phyloP scores from a whole-genome alignment of 495 filamentous ascomycete species.

The Tuber calosporum region DNA sequence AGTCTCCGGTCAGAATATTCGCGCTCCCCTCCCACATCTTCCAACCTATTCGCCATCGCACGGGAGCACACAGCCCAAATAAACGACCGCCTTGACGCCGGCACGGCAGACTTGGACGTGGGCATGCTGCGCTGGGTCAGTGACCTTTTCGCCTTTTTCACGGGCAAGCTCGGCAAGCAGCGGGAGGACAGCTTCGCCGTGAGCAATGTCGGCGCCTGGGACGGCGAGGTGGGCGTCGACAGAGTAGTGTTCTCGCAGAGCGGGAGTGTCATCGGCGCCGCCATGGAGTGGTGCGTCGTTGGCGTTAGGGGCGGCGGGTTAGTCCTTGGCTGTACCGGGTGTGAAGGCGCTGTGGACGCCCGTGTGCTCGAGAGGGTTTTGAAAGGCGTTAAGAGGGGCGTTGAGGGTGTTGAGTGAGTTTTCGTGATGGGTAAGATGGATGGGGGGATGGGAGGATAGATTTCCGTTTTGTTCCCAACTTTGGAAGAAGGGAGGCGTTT shows the following conservation, averaged over 20 bases:
- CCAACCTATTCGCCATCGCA: slow-evolving; percentile 44
- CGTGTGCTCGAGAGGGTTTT: slow-evolving; percentile 41
- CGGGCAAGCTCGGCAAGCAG: slow-evolving; percentile 42
- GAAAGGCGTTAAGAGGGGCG: slow-evolving; percentile 29
- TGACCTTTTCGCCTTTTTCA: slow-evolving; percentile 42
- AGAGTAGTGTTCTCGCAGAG: slow-evolving; percentile 48
- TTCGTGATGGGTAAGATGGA: neutral
- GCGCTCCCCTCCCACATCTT: slow-evolving; percentile 8
- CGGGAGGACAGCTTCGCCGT: slow-evolving; percentile 45
- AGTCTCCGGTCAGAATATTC: slow-evolving; percentile 23
- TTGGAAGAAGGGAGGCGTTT: neutral
- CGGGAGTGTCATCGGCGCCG: slow-evolving; percentile 45
- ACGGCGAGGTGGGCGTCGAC: slow-evolving; percentile 22
- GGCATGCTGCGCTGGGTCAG: slow-evolving; percentile 45
- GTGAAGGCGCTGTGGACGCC: slow-evolving; percentile 43
- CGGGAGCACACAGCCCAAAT: slow-evolving; percentile 41
- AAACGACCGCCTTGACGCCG: slow-evolving; percentile 34
- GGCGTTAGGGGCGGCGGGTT: slow-evolving; percentile 45
- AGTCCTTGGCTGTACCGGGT: slow-evolving; percentile 34
- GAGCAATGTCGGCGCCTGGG: slow-evolving; percentile 47
- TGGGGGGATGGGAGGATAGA: neutral
- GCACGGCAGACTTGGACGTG: slow-evolving; percentile 43
- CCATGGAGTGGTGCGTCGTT: slow-evolving; percentile 44
- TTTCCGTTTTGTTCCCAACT: neutral
- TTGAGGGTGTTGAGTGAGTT: slow-evolving; percentile 19